Conservation (phyloP, 805 yeast genomes). For the Candida palmyrensis region DNA sequence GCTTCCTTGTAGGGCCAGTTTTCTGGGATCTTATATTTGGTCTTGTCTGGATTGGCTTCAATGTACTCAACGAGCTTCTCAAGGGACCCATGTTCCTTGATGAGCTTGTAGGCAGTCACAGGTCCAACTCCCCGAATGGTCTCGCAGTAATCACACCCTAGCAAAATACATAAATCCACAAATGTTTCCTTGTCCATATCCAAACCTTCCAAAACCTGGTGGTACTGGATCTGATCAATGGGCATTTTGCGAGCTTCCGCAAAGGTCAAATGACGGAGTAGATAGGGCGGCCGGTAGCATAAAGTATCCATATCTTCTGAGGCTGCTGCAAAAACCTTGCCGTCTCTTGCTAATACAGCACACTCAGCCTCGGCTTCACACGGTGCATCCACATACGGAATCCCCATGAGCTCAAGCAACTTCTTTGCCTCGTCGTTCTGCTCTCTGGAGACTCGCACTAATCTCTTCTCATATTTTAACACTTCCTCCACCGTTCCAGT, state of each 20-base stretch:
- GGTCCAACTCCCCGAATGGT: slow-evolving; percentile 96
- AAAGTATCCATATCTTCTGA: slow-evolving; percentile 98
- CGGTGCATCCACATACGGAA: slow-evolving; percentile 91
- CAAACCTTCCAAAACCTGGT: slow-evolving; percentile 67
- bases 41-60: slow-evolving; percentile 45
- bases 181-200: slow-evolving; percentile 71
- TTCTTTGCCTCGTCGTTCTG: slow-evolving; percentile 93
- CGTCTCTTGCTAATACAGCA: slow-evolving; percentile 83
- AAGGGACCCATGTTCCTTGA: slow-evolving; percentile 76
- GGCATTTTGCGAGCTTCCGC: slow-evolving; percentile 93
- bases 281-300: slow-evolving; percentile 80
- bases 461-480: slow-evolving; percentile 73
- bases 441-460: slow-evolving; percentile 81
- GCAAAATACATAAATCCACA: slow-evolving; percentile 83
- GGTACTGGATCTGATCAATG: slow-evolving; percentile 73
- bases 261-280: slow-evolving; percentile 86
- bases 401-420: slow-evolving; percentile 83
- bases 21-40: slow-evolving; percentile 83
- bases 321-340: slow-evolving; percentile 95
- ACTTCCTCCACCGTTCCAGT: slow-evolving; percentile 76
- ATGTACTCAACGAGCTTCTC: slow-evolving; percentile 72
- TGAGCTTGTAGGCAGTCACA: slow-evolving; percentile 83
- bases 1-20: slow-evolving; percentile 93
- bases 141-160: slow-evolving; percentile 97
- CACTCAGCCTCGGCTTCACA: slow-evolving; percentile 99